Conservation (phyloP, 2,329 filamentous ascomycete genomes). For the Fusarium staphyleae region DNA sequence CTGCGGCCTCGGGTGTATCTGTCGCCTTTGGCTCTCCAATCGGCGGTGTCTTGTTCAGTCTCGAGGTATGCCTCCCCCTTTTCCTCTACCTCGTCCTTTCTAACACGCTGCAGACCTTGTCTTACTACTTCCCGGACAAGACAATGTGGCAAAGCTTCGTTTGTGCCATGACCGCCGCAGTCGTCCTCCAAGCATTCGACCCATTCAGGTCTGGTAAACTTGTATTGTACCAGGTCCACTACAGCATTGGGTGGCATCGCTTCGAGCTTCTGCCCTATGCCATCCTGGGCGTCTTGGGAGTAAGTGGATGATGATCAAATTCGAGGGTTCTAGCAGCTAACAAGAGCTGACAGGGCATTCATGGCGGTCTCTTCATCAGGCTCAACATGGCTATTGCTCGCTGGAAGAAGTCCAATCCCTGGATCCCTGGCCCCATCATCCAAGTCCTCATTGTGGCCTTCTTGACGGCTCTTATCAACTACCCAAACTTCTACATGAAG, state of each 20-base stretch:
- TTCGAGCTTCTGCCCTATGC: conserved; percentile 93
- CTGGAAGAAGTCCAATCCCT: conserved; percentile 74
- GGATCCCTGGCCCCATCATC: conserved; percentile 74
- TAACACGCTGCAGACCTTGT: conserved; percentile 61
- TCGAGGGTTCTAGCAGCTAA: not conserved
- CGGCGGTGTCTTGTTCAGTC: conserved; percentile 90
- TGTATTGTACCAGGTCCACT: conserved; percentile 94
- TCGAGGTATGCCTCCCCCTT: conserved; percentile 66
- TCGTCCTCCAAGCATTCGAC: conserved; percentile 90
- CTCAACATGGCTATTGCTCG: conserved; percentile 86
- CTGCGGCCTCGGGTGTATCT: conserved; percentile 89
- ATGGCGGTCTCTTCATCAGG: conserved; percentile 93
- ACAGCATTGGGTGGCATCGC: conserved; percentile 89
- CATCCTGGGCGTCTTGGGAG: conserved; percentile 82
- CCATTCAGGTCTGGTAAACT: conserved; percentile 95
- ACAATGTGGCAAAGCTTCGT: conserved; percentile 99
- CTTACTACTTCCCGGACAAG: conserved; percentile 98
- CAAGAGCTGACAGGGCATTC: conserved; percentile 68
- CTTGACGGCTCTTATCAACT: conserved; percentile 88
- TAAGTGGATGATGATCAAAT: conserved; percentile 42
- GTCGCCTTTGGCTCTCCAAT: conserved; percentile 95
- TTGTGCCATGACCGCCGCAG: conserved; percentile 97
- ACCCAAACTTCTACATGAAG: conserved; percentile 95
- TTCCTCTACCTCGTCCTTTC: not conserved
- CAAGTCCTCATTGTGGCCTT: conserved; percentile 84